Evolutionary conservation across 805 yeast species (phyloP).

Genomic region (Torulaspora delbrueckii): DNA sequence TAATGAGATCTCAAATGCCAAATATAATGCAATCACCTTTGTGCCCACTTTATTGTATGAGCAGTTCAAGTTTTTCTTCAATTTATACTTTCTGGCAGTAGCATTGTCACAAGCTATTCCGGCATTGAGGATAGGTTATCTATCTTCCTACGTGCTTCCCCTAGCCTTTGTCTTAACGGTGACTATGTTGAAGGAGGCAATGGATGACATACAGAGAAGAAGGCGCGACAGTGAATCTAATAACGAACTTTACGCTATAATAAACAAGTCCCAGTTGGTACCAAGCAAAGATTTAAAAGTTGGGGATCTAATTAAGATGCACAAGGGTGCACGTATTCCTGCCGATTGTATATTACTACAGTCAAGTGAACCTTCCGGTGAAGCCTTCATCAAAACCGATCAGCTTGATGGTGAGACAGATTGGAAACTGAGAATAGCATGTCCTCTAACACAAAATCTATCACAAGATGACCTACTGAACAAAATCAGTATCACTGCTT

Average conservation of each 20-base stretch:
- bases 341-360: slow-evolving; percentile 87
- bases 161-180: slow-evolving; percentile 86
- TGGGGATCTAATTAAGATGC: slow-evolving; percentile 77
- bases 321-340: slow-evolving; percentile 83
- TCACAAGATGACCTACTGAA: slow-evolving; percentile 46
- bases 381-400: slow-evolving; percentile 91
- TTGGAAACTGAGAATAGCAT: slow-evolving; percentile 88
- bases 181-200: slow-evolving; percentile 93
- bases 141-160: slow-evolving; percentile 90
- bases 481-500: slow-evolving; percentile 56
- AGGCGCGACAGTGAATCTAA: slow-evolving; percentile 88
- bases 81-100: slow-evolving; percentile 83
- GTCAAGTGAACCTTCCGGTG: slow-evolving; percentile 78
- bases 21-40: slow-evolving; percentile 82
- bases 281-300: slow-evolving; percentile 65
- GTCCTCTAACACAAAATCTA: slow-evolving; percentile 61
- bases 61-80: slow-evolving; percentile 95
- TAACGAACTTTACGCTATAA: slow-evolving; percentile 71
- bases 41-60: slow-evolving; percentile 86
- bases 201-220: slow-evolving; percentile 88
- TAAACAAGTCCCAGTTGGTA: slow-evolving; percentile 42
- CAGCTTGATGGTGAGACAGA: slow-evolving; percentile 99
- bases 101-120: slow-evolving; percentile 93
- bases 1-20: slow-evolving; percentile 89
- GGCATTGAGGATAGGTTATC: slow-evolving; percentile 83